A percentile compares a stretch with the other conserved stretches of the same genome.
Evolutionary conservation across 768 basidiomycete species (phyloP).

Genomic region (Rhodotorula graminis): DNA sequence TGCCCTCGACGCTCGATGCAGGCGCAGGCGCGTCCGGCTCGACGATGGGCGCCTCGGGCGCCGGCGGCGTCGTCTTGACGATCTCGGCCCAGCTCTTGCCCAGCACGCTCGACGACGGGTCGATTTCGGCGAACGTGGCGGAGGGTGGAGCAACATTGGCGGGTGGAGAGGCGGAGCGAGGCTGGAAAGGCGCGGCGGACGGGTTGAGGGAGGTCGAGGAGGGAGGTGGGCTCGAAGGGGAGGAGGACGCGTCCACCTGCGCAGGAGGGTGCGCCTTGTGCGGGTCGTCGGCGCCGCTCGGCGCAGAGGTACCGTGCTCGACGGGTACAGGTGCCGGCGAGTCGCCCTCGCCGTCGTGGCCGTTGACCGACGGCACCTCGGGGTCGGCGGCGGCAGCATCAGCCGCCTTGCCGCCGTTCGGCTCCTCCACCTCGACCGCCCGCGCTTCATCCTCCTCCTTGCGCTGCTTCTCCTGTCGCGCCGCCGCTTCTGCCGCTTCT

Average conservation of each 20-base stretch:
- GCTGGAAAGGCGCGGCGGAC: conserved; percentile 17
- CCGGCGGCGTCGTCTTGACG: not conserved
- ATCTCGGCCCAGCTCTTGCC: conserved; percentile 35
- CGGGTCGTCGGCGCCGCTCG: too few species aligned
- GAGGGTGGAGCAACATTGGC: rapidly evolving
- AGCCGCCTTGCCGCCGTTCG: not conserved
- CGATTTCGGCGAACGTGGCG: not conserved
- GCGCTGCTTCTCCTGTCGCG: not conserved
- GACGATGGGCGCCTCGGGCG: not conserved
- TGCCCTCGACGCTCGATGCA: not conserved
- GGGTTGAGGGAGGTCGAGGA: conserved; percentile 17
- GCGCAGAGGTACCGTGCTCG: too few species aligned
- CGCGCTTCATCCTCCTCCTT: not conserved
- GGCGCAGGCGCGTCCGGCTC: not conserved
- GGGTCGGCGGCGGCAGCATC: too few species aligned
- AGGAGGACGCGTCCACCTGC: too few species aligned
- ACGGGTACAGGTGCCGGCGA: not conserved
- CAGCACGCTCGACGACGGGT: not conserved
- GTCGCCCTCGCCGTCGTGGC: not conserved
- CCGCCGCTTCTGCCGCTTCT: not conserved
- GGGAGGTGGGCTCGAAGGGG: not conserved
- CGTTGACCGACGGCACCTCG: too few species aligned
- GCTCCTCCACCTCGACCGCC: not conserved
- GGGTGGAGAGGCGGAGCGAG: not conserved
- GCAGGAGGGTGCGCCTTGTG: not conserved